Evolutionary conservation across 169 alveolate genomes (phyloP).

Genomic region (Cystoisospora suis): DNA sequence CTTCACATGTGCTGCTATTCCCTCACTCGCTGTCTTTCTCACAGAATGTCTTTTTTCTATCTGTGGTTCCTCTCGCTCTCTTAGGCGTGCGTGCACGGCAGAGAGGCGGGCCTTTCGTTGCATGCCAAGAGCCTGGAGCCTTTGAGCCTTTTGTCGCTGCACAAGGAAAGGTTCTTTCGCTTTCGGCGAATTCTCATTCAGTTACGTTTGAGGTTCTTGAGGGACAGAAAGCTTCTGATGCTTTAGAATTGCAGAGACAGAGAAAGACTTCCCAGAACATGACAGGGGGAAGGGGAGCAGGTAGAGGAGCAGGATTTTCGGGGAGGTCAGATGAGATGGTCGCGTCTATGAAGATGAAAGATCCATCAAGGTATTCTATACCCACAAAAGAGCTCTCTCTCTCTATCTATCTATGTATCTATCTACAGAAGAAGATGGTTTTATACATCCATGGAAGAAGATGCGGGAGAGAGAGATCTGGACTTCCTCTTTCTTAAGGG

Average conservation of each 20-base stretch:
- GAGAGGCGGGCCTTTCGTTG: slow-evolving; percentile 39
- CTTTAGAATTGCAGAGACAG: slow-evolving; percentile 9
- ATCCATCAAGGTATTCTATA: no score
- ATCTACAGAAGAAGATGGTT: no score
- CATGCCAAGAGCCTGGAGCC: slow-evolving; percentile 36
- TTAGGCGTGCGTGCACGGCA: slow-evolving; percentile 61
- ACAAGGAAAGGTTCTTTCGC: not conserved
- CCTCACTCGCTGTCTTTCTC: not conserved
- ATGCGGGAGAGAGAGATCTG: no score
- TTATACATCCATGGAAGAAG: not conserved
- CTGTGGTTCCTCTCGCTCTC: not conserved
- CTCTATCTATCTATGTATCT: not conserved
- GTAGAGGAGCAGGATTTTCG: no score
- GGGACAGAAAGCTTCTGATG: slow-evolving; percentile 12
- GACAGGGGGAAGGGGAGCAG: no score
- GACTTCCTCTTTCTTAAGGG: no score
- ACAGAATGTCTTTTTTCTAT: no score
- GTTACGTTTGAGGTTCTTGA: not conserved
- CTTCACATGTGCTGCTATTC: not conserved
- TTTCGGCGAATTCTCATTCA: not conserved
- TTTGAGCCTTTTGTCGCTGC: slow-evolving; percentile 10
- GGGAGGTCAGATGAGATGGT: no score
- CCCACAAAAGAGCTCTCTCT: no score
- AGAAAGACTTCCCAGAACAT: no score
- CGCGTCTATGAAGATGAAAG: no score